Base-by-base conservation (phyloP, 2,329 filamentous ascomycete species). In the Ophiostoma quercus region DNA sequence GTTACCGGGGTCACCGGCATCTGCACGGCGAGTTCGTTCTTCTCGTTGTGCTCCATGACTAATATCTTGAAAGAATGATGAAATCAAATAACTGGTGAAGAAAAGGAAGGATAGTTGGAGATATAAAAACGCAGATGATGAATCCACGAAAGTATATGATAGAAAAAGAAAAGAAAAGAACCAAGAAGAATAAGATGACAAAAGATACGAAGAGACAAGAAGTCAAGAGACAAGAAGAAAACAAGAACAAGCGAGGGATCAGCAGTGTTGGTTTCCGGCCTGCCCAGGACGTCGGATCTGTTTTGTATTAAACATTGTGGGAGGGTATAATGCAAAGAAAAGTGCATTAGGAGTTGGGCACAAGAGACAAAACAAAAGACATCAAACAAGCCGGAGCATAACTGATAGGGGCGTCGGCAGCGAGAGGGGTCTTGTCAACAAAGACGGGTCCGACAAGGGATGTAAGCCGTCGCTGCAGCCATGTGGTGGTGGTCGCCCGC, bases 401-500 rank as follows among this genome's bases (percentile, higher is more conserved):
- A 12, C 9, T 29, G 25, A 8, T n/a, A 57, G 51, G 9, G 6
- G 51, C 16, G 51, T 57, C 25, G 51, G 12, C 3, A 25, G 57
- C 14, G 57, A 62, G 57, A 62, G 3, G 57, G 57, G 14, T 29
- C 14, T 62, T 62, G 25, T 62, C 57, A 19, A 62, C 57, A 62
- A 62, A 62, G 25, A 62, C 57, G 25, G 57, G 57, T 16, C 57
- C 14, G 11, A 32, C 25, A 60, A 60, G 57, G 57, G 57, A 60
- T 60, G 57, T 16, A 60, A 60, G 54, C 32, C 22, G 51, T 57
- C n/a, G n/a, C 9, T 25, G 54, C 22, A 62, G 25, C 57, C 25
- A 62, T 62, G 57, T 62, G 57, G 57, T 34, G 57, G 57, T 34
- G 5, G 25, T 51, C 47, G n/a, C 12, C 57, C 57, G 57, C 57